These are phyloP conservation scores for Rauvolfia tetraphylla DNA, from an alignment of 257 asterid species.

Conservation along the genomic window DNA sequence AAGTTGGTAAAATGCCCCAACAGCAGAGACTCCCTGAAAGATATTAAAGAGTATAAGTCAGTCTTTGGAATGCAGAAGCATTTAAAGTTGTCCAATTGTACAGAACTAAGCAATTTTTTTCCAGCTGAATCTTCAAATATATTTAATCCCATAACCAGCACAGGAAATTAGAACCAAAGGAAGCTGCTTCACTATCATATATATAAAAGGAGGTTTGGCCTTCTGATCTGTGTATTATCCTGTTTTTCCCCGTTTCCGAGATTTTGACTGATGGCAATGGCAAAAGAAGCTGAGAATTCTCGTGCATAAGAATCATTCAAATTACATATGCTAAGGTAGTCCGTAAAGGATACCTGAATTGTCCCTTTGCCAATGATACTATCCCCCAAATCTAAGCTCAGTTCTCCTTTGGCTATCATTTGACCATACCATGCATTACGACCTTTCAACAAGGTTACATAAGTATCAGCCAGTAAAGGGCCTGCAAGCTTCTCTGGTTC, in stretches of 20 bases:
- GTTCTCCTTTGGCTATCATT: slow-evolving; percentile 79
- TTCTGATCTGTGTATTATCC: background rate
- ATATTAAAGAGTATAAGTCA: background rate
- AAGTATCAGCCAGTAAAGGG: slow-evolving; percentile 85
- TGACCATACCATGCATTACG: slow-evolving; percentile 94
- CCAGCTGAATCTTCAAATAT: background rate
- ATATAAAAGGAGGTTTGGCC: background rate
- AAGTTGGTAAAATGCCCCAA: slow-evolving; percentile 80
- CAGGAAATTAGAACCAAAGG: background rate
- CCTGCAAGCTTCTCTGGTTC: slow-evolving; percentile 95
- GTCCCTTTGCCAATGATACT: slow-evolving; percentile 94
- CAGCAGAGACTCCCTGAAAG: slow-evolving; percentile 87
- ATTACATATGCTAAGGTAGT: background rate
- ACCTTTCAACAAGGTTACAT: slow-evolving; percentile 80
- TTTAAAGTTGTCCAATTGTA: background rate
- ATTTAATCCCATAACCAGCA: background rate
- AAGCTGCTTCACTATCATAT: background rate
- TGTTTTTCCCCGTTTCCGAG: background rate
- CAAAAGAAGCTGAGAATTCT: background rate
- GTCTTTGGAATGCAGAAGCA: background rate
- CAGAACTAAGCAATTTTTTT: slow-evolving; percentile 5
- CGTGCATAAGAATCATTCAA: background rate
- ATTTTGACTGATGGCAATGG: background rate
- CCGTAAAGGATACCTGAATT: slow-evolving; percentile 55
- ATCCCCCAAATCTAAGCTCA: slow-evolving; percentile 80